Base-by-base conservation (phyloP, 148 eudicot species). In the Arctostaphylos glauca region DNA sequence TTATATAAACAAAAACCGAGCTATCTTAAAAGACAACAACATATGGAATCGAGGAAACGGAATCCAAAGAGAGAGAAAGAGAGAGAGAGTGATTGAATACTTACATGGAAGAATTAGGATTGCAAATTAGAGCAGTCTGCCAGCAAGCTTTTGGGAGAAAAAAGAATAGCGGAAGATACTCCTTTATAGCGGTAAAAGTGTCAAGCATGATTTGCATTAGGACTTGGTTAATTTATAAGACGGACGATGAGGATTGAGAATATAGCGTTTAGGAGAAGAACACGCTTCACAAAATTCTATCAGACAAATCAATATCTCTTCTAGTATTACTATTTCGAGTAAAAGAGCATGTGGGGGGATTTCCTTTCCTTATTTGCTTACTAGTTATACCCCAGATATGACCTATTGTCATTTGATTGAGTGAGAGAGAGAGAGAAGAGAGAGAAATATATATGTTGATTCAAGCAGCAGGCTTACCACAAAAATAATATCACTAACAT, bases 241-340 rank as follows among this genome's bases (percentile, higher is more conserved):
- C 71, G 16, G 4, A 78, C 19, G 12, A 19, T 41, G 15, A 44
- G 53, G 67, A 67, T 67, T 9, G 77, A 77, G 56, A 46, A 50
- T 74, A 18, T 66, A 72, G 44, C 74, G 53, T 73, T 25, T 9
- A 46, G 0, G 72, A 79, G 58, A 74, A 72, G 82, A 78, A 83
- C 78, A 83, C 82, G 85, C 77, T 54, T 78, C 77, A 70, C 85
- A 38, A 15, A 48, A 21, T 70, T 60, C 50, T 6, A 78, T 83
- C 85, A 78, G 58, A 78, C 41, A 83, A 52, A 68, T 48, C 12
- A 0, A 16, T 13, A 9, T 23, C 77, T 49, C 16, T 79, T 9
- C 13, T 23, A 3, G n/a, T 56, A 3, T 18, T 25, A 9, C 81
- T 47, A 15, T 47, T 60, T 60, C 50, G 13, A 21, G 41, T 5